Evolutionary conservation across 768 basidiomycete species (phyloP).

Genomic region (Podaxis sp.): DNA sequence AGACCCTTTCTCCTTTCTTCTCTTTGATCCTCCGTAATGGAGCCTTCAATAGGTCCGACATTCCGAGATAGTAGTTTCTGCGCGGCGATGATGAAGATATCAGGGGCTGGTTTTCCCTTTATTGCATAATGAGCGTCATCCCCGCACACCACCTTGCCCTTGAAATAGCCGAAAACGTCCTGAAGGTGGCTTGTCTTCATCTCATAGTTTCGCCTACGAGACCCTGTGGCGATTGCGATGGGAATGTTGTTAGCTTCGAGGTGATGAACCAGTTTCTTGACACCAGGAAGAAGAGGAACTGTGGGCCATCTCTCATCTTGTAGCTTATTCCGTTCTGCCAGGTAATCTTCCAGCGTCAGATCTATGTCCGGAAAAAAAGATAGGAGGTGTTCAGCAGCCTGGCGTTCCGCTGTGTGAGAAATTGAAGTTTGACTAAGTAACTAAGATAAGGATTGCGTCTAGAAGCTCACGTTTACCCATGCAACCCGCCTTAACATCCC

Average conservation of each 20-base stretch:
- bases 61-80: constrained; percentile 51
- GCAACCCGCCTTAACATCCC: constrained; percentile 86
- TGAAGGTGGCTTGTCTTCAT: constrained; percentile 66
- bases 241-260: constrained; percentile 67
- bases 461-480: constrained; percentile 75
- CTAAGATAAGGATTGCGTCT: neutral
- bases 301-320: constrained; percentile 72
- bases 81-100: constrained; percentile 79
- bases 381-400: constrained; percentile 65
- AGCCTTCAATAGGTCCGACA: constrained; percentile 49
- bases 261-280: constrained; percentile 65
- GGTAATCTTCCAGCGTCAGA: constrained; percentile 60
- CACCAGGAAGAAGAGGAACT: constrained; percentile 74
- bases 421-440: neutral
- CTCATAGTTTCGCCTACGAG: constrained; percentile 60
- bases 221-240: constrained; percentile 82
- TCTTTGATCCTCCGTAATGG: constrained; percentile 33
- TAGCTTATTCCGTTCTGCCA: constrained; percentile 50
- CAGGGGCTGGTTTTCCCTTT: constrained; percentile 78
- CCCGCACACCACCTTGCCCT: constrained; percentile 65
- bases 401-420: constrained; percentile 53
- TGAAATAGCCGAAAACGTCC: constrained; percentile 62
- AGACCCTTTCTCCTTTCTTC: constrained; percentile 62
- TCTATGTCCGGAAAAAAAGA: constrained; percentile 77
- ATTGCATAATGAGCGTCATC: constrained; percentile 59